Evolutionary conservation across 2,329 filamentous ascomycete species (phyloP), one percentile per base, ranked within the genome.

Genomic region (Nannizziopsis arthrosporioides): DNA sequence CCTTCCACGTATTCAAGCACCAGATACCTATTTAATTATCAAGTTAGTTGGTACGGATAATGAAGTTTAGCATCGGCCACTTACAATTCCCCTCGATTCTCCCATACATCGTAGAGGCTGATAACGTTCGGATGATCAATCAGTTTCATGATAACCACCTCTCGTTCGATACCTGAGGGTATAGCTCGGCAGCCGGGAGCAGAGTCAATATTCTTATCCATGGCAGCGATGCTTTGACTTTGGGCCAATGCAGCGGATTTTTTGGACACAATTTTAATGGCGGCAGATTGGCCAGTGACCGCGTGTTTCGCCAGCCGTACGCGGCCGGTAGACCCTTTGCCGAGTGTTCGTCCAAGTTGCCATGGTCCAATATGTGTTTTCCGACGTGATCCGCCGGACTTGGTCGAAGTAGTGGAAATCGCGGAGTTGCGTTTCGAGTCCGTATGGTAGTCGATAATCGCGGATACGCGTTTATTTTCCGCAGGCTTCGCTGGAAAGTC

Each of bases 71-170:
- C n/a, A 19, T 19, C 14, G 8, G 7, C n/a, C 22, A 14, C 44
- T 46, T 73, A 95, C 85, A 98, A 82, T 66, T 98, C 89, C 49
- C 87, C 85, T 17, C 85, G 78, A 62, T 95, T 96, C 68, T 98
- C 92, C 90, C 90, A 98, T 27, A 98, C 90, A 67, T 98, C 92
- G 62, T 90, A 92, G 8, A 98, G 71, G 56, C 85, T 86, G 65
- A 95, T 89, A 58, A 96, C 90, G 63, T 96, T 92, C 5, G 84
- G 85, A 67, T 98, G 92, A 59, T 94, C 83, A 52, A 96, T 85
- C 50, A 96, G 76, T 68, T 95, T 96, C 77, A 98, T 87, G 57
- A 98, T 93, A 30, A 90, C 88, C 36, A 98, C 89, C 63, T 98
- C 92, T 47, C 92, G 78, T 67, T 96, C 90, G 52, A 98, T 84